Evolutionary conservation across 345 rosid species (phyloP).

Genomic region (Syzygium aqueum): DNA sequence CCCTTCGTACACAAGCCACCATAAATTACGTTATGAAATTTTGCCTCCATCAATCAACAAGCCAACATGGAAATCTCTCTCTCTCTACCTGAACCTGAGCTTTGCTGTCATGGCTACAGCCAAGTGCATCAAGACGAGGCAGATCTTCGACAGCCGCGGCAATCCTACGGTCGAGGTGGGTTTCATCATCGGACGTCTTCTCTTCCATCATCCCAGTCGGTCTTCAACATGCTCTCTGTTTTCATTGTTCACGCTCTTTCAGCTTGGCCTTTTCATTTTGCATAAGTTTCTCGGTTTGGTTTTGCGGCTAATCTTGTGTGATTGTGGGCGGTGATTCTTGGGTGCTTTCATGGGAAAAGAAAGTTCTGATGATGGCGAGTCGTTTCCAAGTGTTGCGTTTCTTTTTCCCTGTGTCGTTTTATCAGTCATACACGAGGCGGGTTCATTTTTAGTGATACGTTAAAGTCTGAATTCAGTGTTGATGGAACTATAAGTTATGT

Average conservation of each 20-base stretch:
- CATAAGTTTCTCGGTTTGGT: too few relatives aligned
- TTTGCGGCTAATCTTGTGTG: background rate
- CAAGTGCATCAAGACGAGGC: slow-evolving; percentile 41
- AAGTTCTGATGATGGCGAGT: background rate
- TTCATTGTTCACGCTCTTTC: background rate
- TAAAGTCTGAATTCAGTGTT: background rate
- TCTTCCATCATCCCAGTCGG: background rate
- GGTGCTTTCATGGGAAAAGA: background rate
- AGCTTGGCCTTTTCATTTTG: background rate
- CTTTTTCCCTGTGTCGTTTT: background rate
- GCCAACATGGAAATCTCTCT: background rate
- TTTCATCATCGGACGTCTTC: background rate
- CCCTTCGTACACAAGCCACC: background rate
- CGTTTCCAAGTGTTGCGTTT: background rate
- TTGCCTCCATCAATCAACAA: background rate
- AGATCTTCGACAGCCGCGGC: slow-evolving; percentile 76
- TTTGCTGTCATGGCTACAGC: slow-evolving; percentile 17
- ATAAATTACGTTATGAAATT: too few relatives aligned
- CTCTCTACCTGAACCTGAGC: background rate
- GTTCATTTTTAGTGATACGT: background rate
- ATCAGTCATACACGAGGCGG: background rate
- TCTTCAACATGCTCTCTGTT: background rate
- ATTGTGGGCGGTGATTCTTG: background rate
- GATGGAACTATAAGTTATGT: background rate
- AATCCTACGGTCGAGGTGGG: slow-evolving; percentile 67